Percentiles rank a stretch among this genome's conserved stretches.
Evolutionary conservation across 441 rosid species (phyloP).

Genomic region (Pelargonium australe): DNA sequence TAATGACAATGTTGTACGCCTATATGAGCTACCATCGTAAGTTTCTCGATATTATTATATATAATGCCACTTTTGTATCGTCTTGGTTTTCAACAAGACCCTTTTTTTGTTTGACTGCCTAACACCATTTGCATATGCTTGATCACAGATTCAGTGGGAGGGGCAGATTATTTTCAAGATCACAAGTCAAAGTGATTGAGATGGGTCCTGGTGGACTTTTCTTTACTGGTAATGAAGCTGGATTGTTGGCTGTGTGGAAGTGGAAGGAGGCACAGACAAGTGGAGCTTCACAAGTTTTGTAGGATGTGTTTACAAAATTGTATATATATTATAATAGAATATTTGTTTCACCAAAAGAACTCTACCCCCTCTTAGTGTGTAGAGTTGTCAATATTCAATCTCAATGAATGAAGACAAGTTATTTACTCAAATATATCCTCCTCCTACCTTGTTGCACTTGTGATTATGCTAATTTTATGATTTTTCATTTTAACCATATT

Average conservation of each 20-base stretch:
- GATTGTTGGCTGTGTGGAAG: conserved; percentile 31
- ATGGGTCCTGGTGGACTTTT: conserved; percentile 32
- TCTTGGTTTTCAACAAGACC: background rate
- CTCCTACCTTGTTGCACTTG: too few relatives aligned
- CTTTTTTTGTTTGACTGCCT: background rate
- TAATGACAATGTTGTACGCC: conserved; percentile 22
- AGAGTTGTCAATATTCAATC: too few relatives aligned
- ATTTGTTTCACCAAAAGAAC: too few relatives aligned
- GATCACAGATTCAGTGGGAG: conserved; percentile 19
- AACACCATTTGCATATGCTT: background rate
- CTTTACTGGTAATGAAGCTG: conserved; percentile 31
- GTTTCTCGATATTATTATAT: background rate
- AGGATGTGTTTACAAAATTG: too few relatives aligned
- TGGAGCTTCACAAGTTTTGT: too few relatives aligned
- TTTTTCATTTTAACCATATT: too few relatives aligned
- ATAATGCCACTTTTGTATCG: background rate
- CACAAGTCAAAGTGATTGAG: conserved; percentile 19
- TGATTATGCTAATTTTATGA: too few relatives aligned
- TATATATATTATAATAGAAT: too few relatives aligned
- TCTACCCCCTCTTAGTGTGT: too few relatives aligned
- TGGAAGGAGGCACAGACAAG: background rate
- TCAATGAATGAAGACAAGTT: too few relatives aligned
- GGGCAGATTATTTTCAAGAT: conserved; percentile 24
- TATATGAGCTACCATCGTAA: conserved; percentile 32
- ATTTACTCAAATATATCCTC: too few relatives aligned